phyloP scores from a whole-genome alignment of 2,329 filamentous ascomycete genomes.

The Rasamsonia emersonii region DNA sequence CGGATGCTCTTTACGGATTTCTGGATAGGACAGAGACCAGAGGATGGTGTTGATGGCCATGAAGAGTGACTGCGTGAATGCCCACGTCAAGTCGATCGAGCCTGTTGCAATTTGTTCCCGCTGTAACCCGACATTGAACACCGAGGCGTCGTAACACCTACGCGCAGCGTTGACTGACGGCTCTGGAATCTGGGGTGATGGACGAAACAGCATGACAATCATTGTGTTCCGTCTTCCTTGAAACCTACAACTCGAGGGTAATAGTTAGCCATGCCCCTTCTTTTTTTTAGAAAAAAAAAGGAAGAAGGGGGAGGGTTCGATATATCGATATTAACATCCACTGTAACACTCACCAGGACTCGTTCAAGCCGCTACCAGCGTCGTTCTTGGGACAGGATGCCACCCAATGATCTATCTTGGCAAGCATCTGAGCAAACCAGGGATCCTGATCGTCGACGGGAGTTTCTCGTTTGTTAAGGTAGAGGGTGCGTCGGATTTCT shows the following conservation, averaged over 20 bases:
- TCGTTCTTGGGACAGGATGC: conserved; percentile 65
- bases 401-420: conserved; percentile 71
- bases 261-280: conserved; percentile 1
- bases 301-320: conserved; percentile 8
- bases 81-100: conserved; percentile 83
- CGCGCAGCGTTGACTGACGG: conserved; percentile 71
- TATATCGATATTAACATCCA: background rate
- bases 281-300: no score
- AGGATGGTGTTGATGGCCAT: conserved; percentile 86
- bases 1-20: conserved; percentile 64
- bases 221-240: conserved; percentile 72
- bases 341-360: conserved; percentile 59
- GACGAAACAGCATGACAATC: conserved; percentile 78
- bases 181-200: conserved; percentile 83
- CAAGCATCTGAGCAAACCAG: conserved; percentile 76
- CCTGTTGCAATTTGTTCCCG: conserved; percentile 68
- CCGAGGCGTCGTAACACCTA: conserved; percentile 74
- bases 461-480: conserved; percentile 70
- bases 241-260: conserved; percentile 42
- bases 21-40: conserved; percentile 82
- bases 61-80: conserved; percentile 81
- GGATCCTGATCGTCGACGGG: conserved; percentile 73
- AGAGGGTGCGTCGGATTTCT: conserved; percentile 77
- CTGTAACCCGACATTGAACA: conserved; percentile 73
- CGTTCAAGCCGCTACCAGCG: conserved; percentile 62